Evolutionary conservation across 169 alveolate genomes (phyloP), one percentile per base, ranked within the genome.

Genomic region (Pseudocohnilembus persalinus): DNA sequence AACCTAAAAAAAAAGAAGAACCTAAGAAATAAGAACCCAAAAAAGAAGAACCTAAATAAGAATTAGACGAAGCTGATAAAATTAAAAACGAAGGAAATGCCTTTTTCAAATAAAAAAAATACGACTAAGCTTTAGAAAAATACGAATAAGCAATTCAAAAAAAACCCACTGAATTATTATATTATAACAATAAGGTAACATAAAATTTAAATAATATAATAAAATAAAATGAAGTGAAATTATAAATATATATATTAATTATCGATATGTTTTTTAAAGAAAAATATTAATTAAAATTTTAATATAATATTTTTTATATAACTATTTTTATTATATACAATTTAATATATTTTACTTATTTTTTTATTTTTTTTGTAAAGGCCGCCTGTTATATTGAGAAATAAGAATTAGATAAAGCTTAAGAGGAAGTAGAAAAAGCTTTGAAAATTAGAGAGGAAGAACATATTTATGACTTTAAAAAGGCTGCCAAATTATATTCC

Each of bases 351-450:
- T n/a, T n/a, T n/a, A n/a, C n/a, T n/a, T n/a, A n/a, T n/a, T n/a
- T n/a, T n/a, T n/a, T n/a, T n/a, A n/a, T n/a, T n/a, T n/a, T n/a
- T n/a, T n/a, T n/a, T n/a, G n/a, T 49, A 49, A 49, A 49, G 77
- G 94, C 96, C 63, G 99, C 99, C 30, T 99, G 96, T 33, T 97
- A 97, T 94, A 90, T 99, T 86, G 99, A 98, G 89, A 95, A 94
- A 98, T 98, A 97, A 73, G 95, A 97, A 1, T 97, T 93, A 91
- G 99, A 98, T 35, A 94, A 93, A 90, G 96, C 99, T 27, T 83
- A 98, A 24, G 98, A 94, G 83, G 93, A 94, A 34, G 97, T 99
- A 84, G 95, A 98, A 83, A 93, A 95, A 85, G 99, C 99, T 6
- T 91, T 97, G 16, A 98, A 97, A 76, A 96, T 96, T 76, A 92